Evolutionary conservation across 2,329 filamentous ascomycete genomes (phyloP), one percentile per base, ranked within the genome.

Genomic region (Aspergillus niger): DNA sequence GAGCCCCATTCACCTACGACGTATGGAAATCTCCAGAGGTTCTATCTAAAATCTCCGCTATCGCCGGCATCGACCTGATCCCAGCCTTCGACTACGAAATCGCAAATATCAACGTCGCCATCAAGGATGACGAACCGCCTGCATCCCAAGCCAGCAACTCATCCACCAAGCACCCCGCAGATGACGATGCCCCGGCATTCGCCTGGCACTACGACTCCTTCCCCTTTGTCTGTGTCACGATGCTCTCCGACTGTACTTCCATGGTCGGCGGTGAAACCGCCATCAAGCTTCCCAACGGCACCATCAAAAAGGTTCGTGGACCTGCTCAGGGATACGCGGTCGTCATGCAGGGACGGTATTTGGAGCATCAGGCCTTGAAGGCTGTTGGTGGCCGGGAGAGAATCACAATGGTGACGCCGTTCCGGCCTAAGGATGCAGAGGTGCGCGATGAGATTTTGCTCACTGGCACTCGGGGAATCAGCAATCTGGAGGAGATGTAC

Each of bases 221-320:
- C 67, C 86, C 86, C 0, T 89, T 88, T 67, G 86, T 89, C 20
- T 88, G 85, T 64, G 86, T 89, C 6, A 79, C 82, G 7, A 89
- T 89, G 85, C 79, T 88, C 20, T 85, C 83, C 39, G 85, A 89
- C 67, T 86, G 84, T 65, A 80, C 79, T 0, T 75, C 78, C 47
- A 89, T 89, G 86, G 74, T 85, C 15, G 86, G 86, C 10, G 86
- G 86, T 2, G 86, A 89, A 74, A 89, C 58, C 1, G 53, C 53
- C 4, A 24, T 58, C 10, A n/a, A 10, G 38, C 52, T 17, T 3
- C 26, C 56, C 13, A 20, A 36, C 1, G 56, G 56, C 1, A 20
- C 44, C 2, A 36, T 58, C 7, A 58, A 58, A 13, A 30, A 43
- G 8, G n/a, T 58, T 17, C 56, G 56, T 6, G 56, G 56, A 1